Evolutionary conservation across 75 land plant genomes (phyloP).

Genomic region (Sequoia sempervirens): DNA sequence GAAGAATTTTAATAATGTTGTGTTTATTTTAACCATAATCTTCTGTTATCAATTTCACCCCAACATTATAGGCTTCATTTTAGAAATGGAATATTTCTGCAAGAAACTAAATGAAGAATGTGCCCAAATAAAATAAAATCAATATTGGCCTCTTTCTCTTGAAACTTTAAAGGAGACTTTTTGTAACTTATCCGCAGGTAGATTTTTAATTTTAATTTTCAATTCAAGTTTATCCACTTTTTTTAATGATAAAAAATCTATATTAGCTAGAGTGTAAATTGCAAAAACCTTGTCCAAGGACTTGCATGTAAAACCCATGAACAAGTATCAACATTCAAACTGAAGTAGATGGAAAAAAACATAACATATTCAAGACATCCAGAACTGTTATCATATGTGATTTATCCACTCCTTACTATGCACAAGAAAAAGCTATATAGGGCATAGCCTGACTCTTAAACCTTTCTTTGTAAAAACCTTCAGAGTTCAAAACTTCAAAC

Average conservation of each 20-base stretch:
- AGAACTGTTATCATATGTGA: no score
- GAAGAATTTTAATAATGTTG: neutral
- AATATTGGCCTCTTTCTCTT: neutral
- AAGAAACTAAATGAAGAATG: neutral
- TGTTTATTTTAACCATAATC: neutral
- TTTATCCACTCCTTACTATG: neutral
- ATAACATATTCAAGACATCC: no score
- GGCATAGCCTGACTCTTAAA: neutral
- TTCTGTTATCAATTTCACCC: neutral
- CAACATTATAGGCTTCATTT: neutral
- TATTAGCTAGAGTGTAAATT: no score
- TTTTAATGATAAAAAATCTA: no score
- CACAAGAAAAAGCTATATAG: neutral
- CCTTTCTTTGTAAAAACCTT: neutral
- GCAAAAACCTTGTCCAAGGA: no score
- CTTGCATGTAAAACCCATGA: no score
- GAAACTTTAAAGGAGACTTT: neutral
- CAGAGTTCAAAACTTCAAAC: neutral
- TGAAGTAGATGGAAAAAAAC: no score
- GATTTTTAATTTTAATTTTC: neutral
- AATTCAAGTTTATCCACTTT: neutral
- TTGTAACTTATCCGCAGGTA: neutral
- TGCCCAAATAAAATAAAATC: neutral
- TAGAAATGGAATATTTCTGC: neutral
- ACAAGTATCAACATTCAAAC: no score